Base-by-base conservation (phyloP, 2,329 filamentous ascomycete species). In the Aspergillus novoparasiticus region DNA sequence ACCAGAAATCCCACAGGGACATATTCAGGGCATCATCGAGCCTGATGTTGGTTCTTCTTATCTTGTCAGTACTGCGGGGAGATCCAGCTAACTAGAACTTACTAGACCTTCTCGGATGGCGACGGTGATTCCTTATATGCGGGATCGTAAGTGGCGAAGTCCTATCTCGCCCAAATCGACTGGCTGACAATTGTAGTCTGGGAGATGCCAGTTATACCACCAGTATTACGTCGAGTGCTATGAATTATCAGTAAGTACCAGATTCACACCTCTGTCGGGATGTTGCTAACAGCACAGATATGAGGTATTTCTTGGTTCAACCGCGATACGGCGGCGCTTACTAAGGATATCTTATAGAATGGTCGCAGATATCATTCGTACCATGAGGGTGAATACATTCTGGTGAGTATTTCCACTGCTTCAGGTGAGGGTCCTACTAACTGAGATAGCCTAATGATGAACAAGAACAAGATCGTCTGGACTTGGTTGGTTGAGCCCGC, bases 401-500 rank as follows among this genome's bases (percentile, higher is more conserved):
- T 75, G 60, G 73, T 74, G 67, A 28, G 23, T 26, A 26, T 26
- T 26, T 26, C 23, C 23, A 26, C 23, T 26, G 23, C 23, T 26
- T 26, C 3, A 26, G 1, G 23, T 26, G 23, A 26, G 23, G 23
- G 23, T 26, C 23, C 4, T 26, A 28, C 48, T 36, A n/a, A 53
- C 30, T 12, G n/a, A 1, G n/a, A 8, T 53, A 72, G 69, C 74
- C 74, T 41, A 77, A 77, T 58, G 75, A 77, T 53, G 74, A 77
- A 60, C 70, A 67, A 69, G 75, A 77, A 65, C 73, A 76, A 67
- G 73, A 76, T 59, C 73, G 75, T 51, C 66, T 76, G 19, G 74
- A 76, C 68, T 62, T 75, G 66, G 71, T 74, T 8, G 14, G 51
- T 55, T 12, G 9, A 10, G 32, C n/a, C 34, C 26, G 3, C 4